Percentiles rank a stretch among this genome's conserved stretches.
These are phyloP conservation scores for Rutidosis leptorrhynchoides DNA, from an alignment of 129 eudicot genomes.

Conservation along the genomic window DNA sequence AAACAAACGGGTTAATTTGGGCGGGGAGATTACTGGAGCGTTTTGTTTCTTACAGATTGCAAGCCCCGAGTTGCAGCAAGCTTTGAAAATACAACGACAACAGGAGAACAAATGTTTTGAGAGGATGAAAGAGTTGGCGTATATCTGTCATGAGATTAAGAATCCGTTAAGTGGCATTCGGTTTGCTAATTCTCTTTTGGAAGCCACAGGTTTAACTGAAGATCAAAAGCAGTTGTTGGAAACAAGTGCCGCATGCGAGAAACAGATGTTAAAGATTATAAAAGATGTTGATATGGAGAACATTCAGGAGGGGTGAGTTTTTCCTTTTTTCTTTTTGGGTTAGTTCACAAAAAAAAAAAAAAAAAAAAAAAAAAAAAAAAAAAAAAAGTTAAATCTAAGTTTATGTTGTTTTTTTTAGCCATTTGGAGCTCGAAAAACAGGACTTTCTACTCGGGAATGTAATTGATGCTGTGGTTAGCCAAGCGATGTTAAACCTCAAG, in stretches of 20 bases:
- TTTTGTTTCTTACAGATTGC: constrained; percentile 90
- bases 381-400: constrained; percentile 14
- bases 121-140: constrained; percentile 82
- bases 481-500: constrained; percentile 63
- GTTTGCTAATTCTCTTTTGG: constrained; percentile 71
- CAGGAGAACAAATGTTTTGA: constrained; percentile 56
- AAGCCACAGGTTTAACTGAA: constrained; percentile 62
- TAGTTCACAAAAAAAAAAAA: no score
- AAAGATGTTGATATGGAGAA: constrained; percentile 76
- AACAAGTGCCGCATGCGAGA: constrained; percentile 78
- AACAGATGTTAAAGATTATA: constrained; percentile 74
- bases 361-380: no score
- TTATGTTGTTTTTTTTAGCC: constrained; percentile 40
- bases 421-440: constrained; percentile 71
- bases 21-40: constrained; percentile 68
- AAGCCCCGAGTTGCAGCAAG: constrained; percentile 84
- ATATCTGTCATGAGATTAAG: constrained; percentile 72
- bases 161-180: constrained; percentile 81
- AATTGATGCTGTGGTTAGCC: constrained; percentile 90
- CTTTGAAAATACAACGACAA: constrained; percentile 60
- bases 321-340: no score
- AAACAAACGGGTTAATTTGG: constrained; percentile 69
- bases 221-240: constrained; percentile 75
- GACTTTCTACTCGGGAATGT: constrained; percentile 78
- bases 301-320: constrained; percentile 73